Evolutionary conservation across 73 alveolate genomes (phyloP).

Genomic region (Effrenium voratum): DNA sequence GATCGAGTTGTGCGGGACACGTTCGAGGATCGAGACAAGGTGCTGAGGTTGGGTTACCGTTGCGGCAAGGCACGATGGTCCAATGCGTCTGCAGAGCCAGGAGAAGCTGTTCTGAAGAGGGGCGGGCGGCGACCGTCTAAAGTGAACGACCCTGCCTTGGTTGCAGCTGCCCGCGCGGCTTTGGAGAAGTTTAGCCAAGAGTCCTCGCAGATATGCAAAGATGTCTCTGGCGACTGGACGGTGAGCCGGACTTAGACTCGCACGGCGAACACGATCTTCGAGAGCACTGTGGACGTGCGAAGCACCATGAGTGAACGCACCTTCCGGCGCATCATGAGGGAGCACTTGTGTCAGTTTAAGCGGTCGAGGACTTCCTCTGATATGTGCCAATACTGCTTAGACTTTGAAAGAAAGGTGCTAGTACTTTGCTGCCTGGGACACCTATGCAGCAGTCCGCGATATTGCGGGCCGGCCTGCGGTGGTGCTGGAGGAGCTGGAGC

Average conservation of each 20-base stretch:
- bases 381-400: not conserved
- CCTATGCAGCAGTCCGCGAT: not conserved
- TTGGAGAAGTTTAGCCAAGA: constrained; percentile 16
- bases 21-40: not conserved
- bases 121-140: constrained; percentile 12
- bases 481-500: constrained; percentile 7
- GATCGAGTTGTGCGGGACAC: not conserved
- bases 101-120: not conserved
- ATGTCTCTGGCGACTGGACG: not conserved
- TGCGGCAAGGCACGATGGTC: not conserved
- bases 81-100: not conserved
- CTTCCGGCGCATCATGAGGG: constrained; percentile 15
- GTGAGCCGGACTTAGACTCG: not conserved
- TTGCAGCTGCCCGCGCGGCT: not conserved
- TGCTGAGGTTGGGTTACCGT: not conserved
- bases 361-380: not conserved
- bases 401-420: not conserved
- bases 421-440: not conserved
- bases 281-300: not conserved
- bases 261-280: not conserved
- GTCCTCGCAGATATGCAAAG: not conserved
- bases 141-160: not conserved
- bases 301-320: not conserved
- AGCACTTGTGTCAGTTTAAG: not conserved
- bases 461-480: not conserved